Percentiles rank a stretch among this genome's conserved stretches.
phyloP scores from a whole-genome alignment of 176 grass and related monocot genomes.

The Eremochloa ophiuroides region DNA sequence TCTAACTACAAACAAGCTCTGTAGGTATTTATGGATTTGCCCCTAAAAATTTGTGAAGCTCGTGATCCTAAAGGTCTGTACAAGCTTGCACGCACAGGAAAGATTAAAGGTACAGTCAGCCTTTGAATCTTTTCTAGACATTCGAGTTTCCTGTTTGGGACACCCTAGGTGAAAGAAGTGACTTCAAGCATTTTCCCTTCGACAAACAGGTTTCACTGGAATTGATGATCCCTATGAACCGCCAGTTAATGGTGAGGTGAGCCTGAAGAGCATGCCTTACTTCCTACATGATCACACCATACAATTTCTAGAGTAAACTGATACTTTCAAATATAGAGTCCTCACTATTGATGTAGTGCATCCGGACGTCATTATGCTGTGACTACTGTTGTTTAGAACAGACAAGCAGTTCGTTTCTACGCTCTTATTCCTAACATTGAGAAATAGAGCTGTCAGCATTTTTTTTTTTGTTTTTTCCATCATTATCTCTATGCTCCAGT shows the following conservation, averaged over 20 bases:
- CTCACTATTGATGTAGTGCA: neutral
- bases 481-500: neutral
- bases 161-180: neutral
- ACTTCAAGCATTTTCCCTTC: conserved; percentile 19
- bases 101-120: conserved; percentile 71
- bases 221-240: conserved; percentile 96
- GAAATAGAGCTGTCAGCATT: neutral
- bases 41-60: conserved; percentile 87
- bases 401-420: neutral
- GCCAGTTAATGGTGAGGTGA: conserved; percentile 81
- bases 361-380: neutral
- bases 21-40: conserved; percentile 89
- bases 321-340: neutral
- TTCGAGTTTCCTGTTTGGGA: neutral
- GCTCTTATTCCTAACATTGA: neutral
- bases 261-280: neutral
- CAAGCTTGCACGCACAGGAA: conserved; percentile 92
- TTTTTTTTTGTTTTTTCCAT: neutral
- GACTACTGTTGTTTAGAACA: neutral
- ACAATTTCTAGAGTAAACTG: neutral
- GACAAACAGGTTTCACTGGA: conserved; percentile 79
- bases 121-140: neutral
- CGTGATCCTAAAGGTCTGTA: conserved; percentile 98
- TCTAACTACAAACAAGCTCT: conserved; percentile 33
- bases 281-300: neutral